Evolutionary conservation across 2,329 filamentous ascomycete genomes (phyloP).

Genomic region (Hypoxylon sp.): DNA sequence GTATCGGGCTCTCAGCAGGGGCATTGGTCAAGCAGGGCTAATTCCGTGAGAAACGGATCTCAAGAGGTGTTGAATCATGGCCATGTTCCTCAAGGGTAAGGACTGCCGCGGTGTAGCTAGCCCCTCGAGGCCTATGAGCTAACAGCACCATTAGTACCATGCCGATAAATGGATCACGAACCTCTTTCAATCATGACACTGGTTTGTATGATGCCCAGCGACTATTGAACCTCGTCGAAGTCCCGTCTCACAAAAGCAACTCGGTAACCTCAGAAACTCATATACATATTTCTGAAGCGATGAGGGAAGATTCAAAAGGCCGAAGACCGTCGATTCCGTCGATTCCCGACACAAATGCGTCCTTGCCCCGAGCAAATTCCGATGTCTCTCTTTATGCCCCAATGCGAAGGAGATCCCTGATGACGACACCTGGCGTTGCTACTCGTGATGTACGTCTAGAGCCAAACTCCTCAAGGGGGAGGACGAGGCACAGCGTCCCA

Average conservation of each 20-base stretch:
- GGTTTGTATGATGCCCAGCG: constrained; percentile 60
- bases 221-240: constrained; percentile 56
- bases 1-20: constrained; percentile 43
- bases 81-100: constrained; percentile 35
- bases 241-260: constrained; percentile 50
- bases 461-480: constrained; percentile 27
- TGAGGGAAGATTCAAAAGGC: constrained; percentile 52
- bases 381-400: constrained; percentile 54
- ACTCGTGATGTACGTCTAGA: constrained; percentile 42
- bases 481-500: constrained; percentile 40
- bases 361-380: constrained; percentile 58
- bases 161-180: constrained; percentile 51
- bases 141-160: constrained; percentile 45
- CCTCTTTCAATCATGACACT: constrained; percentile 58
- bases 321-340: constrained; percentile 42
- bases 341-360: constrained; percentile 41
- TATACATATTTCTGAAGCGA: constrained; percentile 50
- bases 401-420: constrained; percentile 50
- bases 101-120: not conserved
- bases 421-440: constrained; percentile 50
- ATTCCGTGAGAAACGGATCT: constrained; percentile 49
- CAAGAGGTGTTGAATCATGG: constrained; percentile 37
- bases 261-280: constrained; percentile 53
- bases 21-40: constrained; percentile 47
- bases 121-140: constrained; percentile 11